Evolutionary conservation across 1,139 yeast species (phyloP).

Genomic region (Nakaseomyces uthaithaninus): DNA sequence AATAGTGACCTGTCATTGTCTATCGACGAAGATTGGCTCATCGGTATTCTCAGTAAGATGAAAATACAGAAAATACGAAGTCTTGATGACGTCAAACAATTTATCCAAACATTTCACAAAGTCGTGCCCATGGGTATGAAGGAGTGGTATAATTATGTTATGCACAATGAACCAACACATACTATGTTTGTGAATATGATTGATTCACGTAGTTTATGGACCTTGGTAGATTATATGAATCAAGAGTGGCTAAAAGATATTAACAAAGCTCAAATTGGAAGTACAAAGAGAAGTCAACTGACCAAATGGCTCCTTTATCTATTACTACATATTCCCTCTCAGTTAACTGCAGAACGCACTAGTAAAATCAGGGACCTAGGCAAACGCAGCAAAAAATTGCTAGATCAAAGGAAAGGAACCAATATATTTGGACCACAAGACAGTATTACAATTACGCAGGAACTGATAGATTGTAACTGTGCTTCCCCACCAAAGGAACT

Average conservation of each 20-base stretch:
- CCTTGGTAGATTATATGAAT: slow-evolving; percentile 22
- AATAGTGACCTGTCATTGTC: slow-evolving; percentile 12
- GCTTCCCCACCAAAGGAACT: slow-evolving; percentile 10
- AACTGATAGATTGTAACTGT: slow-evolving; percentile 1
- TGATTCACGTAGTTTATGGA: slow-evolving; percentile 19
- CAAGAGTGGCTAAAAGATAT: slow-evolving; percentile 26
- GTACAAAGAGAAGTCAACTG: slow-evolving; percentile 10
- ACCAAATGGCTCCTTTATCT: slow-evolving; percentile 27
- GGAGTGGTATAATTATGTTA: slow-evolving; percentile 22
- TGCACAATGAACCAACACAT: slow-evolving; percentile 21
- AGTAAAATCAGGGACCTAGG: slow-evolving; percentile 26
- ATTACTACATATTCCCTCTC: slow-evolving; percentile 21
- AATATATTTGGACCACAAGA: not conserved
- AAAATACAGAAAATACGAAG: slow-evolving; percentile 14
- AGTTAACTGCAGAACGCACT: slow-evolving; percentile 22
- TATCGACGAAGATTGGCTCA: slow-evolving; percentile 25
- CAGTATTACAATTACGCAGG: not conserved
- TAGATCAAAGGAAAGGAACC: not conserved
- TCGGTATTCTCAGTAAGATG: slow-evolving; percentile 10
- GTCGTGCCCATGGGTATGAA: slow-evolving; percentile 17
- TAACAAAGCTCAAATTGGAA: slow-evolving; percentile 13
- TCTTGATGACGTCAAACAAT: slow-evolving; percentile 10
- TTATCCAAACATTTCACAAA: slow-evolving; percentile 11
- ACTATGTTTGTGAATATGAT: slow-evolving; percentile 16
- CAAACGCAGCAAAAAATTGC: slow-evolving; percentile 19